Base-by-base conservation (phyloP, 805 yeast species). In the Torulaspora franciscae region DNA sequence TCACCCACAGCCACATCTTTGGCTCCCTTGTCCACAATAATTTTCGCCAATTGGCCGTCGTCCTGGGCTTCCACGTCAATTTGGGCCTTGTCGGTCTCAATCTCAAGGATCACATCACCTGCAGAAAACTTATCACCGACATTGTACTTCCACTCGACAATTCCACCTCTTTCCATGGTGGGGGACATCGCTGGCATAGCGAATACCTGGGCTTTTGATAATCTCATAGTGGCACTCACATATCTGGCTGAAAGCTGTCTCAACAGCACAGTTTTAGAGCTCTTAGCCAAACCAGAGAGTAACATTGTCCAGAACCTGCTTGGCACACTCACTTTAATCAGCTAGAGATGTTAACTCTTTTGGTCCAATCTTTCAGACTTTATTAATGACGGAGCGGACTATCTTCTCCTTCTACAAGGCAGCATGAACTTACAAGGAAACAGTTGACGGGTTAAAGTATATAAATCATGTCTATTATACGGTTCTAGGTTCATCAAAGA, bases 181-280 rank as follows among this genome's bases (percentile, higher is more conserved):
- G 99, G 99, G 4, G 97, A 90, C 96, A 91, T 87, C 22, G 99
- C 97, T 3, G 99, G 99, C 98, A 91, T 91, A 43, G 74, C 81
- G 69, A 87, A 88, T 53, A 77, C 62, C 42, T 64, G 59, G 9
- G 70, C 71, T 42, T 60, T 58, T 23, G 39, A 42, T 3, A 55
- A 24, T 7, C 46, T 43, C n/a, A 42, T 28, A 6, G 64, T 48
- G 6, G 54, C 47, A 42, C 64, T 67, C 41, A 69, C 42, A 7
- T 49, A 27, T 36, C 62, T 54, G 19, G 40, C 35, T 17, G 51
- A 32, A 23, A 48, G 25, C 42, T 45, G 47, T 25, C 34, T 43
- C 14, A 41, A 17, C 24, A 40, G 29, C 25, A 38, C 36, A 11
- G 43, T 29, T 33, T 24, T 48, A 13, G 47, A 48, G 24, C 35